Base-by-base conservation (phyloP, 352 stramenopile genomes). In the Pseudoperonospora humuli region DNA sequence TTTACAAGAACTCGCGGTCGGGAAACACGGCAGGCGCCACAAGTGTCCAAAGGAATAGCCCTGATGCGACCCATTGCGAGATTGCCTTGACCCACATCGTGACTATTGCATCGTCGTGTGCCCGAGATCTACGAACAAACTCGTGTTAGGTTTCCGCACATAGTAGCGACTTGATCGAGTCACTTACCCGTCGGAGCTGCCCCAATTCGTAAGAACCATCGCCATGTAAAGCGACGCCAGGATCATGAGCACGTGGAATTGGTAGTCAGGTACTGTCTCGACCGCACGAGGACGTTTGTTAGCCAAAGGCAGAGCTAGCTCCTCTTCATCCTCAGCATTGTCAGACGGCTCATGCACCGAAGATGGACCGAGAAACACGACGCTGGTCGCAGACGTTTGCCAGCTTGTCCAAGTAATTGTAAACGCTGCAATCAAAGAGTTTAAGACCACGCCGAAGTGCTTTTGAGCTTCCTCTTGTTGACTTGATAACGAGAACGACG, bases 21-120 rank as follows among this genome's bases (percentile, higher is more conserved):
- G 92, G 91, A 51, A 97, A 95, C 2, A 98, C 26, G 7, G 57
- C 67, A 14, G 95, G 93, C 9, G 93, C 95, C 11, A 97, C 42
- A 13, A 98, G 68, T 3, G 93, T 97, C 95, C 95, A 98, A 5
- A 93, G 48, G 57, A 98, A 98, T 3, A 98, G 56, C 7, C 72
- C 57, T 6, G 94, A 73, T 7, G 78, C 83, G 8, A 86, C 62
- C 93, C 93, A 98, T 55, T 98, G 89, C 14, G 84, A 93, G 11
- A 70, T 67, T 53, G 95, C 89, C 19, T 97, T 88, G 40, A 98
- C 94, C 88, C 89, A 98, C 93, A 98, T 98, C 3, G 74, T 89
- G 18, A 86, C 67, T 4, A 78, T 55, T 27, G 84, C 58, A 37
- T 86, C 74, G n/a, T 57, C 45, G 8, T 52, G 54, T 2, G 58